Conservation (phyloP, 2,329 filamentous ascomycete species). For the Trichoderma afroharzianum region DNA sequence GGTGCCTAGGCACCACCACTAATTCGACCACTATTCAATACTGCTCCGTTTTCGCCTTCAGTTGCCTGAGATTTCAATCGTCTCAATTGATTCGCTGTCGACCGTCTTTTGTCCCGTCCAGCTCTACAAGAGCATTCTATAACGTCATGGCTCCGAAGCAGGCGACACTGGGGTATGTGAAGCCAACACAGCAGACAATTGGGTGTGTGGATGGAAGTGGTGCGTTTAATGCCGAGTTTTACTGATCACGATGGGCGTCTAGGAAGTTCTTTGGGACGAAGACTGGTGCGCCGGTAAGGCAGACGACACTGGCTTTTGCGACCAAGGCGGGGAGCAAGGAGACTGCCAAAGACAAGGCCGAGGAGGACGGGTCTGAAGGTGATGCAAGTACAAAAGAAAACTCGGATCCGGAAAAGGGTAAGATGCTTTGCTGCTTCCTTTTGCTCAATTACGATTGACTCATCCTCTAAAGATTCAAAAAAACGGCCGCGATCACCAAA, state of each 20-base stretch:
- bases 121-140: conserved; percentile 15
- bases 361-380: conserved; percentile 22
- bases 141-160: conserved; percentile 61
- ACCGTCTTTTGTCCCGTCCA: neutral
- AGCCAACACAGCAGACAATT: conserved; percentile 67
- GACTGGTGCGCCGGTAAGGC: conserved; percentile 57
- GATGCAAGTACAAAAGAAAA: conserved; percentile 36
- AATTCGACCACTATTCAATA: conserved; percentile 19
- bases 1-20: conserved; percentile 8
- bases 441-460: neutral
- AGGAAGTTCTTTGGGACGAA: conserved; percentile 82
- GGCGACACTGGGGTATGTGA: conserved; percentile 85
- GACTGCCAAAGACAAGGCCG: conserved; percentile 28
- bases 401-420: conserved; percentile 38
- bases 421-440: neutral
- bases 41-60: conserved; percentile 18
- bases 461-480: conserved; percentile 37
- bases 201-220: conserved; percentile 49
- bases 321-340: conserved; percentile 48
- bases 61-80: conserved; percentile 18
- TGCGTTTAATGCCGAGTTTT: neutral
- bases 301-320: conserved; percentile 75
- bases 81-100: conserved; percentile 15
- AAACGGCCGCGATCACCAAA: conserved; percentile 39
- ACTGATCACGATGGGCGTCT: conserved; percentile 12